Conservation (phyloP, 495 filamentous ascomycete genomes). For the Apodospora peruviana region DNA sequence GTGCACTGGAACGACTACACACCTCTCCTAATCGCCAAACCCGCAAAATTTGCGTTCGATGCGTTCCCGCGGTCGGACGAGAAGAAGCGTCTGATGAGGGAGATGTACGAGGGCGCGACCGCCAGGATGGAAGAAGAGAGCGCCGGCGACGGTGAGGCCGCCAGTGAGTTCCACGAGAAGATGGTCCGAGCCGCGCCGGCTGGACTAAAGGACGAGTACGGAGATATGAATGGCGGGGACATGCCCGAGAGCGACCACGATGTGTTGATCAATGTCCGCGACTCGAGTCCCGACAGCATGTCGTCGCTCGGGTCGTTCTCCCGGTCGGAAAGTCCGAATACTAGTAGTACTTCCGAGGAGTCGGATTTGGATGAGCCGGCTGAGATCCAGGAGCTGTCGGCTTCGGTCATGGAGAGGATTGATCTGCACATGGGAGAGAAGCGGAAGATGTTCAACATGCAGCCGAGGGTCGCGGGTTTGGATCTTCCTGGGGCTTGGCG, state of each 20-base stretch:
- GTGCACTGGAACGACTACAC: constrained; percentile 48
- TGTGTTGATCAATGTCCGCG: constrained; percentile 8
- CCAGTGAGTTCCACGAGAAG: background rate
- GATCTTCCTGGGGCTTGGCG: background rate
- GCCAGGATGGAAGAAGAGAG: constrained; percentile 16
- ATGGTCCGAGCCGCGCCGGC: background rate
- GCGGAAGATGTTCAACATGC: background rate
- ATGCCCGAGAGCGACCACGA: constrained; percentile 5
- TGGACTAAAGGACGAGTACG: constrained; percentile 5
- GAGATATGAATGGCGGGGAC: background rate
- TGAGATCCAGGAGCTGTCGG: background rate
- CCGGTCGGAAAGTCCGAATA: too few species aligned
- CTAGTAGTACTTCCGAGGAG: constrained; percentile 3
- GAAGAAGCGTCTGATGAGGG: constrained; percentile 19
- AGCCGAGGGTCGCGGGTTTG: background rate
- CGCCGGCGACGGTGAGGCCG: constrained; percentile 4
- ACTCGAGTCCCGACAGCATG: constrained; percentile 9
- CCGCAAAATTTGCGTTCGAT: constrained; percentile 41
- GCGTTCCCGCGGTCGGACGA: constrained; percentile 29
- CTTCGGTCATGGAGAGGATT: background rate
- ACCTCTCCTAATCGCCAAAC: constrained; percentile 50
- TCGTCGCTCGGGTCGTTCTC: background rate
- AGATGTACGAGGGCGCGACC: constrained; percentile 31
- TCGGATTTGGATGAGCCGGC: background rate
- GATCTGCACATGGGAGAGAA: background rate